Base-by-base conservation (phyloP, 2,329 filamentous ascomycete species). In the Pyrenophora tritici-repentis region DNA sequence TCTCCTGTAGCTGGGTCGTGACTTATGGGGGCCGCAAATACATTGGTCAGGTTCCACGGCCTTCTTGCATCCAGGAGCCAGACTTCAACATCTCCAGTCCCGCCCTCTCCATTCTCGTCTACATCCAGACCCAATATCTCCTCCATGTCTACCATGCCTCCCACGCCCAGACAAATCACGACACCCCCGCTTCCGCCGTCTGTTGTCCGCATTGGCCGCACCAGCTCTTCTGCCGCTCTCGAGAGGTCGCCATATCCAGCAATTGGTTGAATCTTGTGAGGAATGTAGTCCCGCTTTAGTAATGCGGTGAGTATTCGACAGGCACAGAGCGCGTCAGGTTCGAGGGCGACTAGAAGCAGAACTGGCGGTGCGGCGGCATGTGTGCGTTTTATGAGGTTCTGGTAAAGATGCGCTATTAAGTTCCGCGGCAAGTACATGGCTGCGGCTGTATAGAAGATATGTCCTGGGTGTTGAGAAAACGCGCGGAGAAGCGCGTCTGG, bases 281-380 rank as follows among this genome's bases (percentile, higher is more conserved):
- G 90, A 63, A 99, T 96, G 71, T 96, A 97, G 79, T 99, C 94
- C 80, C 93, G 89, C 76, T 96, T 97, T 54, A 99, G 81, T n/a
- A 99, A 82, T 42, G 88, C 84, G 2, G 93, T 96, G 40, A 99
- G 85, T 55, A 99, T 97, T 55, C 92, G 91, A 73, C 91, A 96
- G 56, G 92, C 94, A 75, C 93, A 97, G 56, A 99, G 85, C 58
- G 94, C 90, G 77, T 99, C 94, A 47, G 94, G 91, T 70, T 97
- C 93, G 71, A 97, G 89, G 31, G 93, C 90, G 59, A 92, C 92
- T 49, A 99, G 88, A 58, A 99, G 85, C 20, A 97, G 83, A 46
- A 97, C 91, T 0, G 92, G 92, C 33, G 93, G 89, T 14, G 91
- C 94, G 43, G 93, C 85, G n/a, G 92, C 88, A 71, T 97, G 90